Base-by-base conservation (phyloP, 352 stramenopile genomes). In the Globisporangium paddicum region DNA sequence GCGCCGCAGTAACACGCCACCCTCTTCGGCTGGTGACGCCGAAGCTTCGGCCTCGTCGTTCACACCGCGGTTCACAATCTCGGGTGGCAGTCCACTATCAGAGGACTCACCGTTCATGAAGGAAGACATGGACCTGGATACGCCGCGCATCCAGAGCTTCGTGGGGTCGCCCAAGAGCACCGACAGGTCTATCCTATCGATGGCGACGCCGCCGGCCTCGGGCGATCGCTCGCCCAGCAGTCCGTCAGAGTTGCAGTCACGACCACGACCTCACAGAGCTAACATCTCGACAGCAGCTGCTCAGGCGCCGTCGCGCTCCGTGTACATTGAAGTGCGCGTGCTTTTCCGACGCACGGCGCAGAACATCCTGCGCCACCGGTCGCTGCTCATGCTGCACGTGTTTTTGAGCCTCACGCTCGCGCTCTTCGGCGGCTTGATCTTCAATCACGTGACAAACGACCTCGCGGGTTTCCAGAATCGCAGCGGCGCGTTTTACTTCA, bases 401-500 rank as follows among this genome's bases (percentile, higher is more conserved):
- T 41, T 67, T 13, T 59, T 92, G 55, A 88, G 78, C 26, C 46
- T 90, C 3, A 57, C 68, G 37, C 66, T 94, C 13, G 82, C 73
- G 40, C 60, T 94, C 9, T 77, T 89, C 50, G 77, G 72, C 13
- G 84, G 82, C 0, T 42, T 90, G 8, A 90, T 92, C 58, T 94
- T 94, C 66, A 86, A 88, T 51, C 71, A 90, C 56, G 81, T 94
- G 48, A 85, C 82, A 28, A 85, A 89, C 50, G 82, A 94, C 45
- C 72, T 94, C 18, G 84, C 84, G 34, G 84, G 84, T 1, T 94
- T 94, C 62, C 84, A 92, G 57, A 94, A 94, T 56, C 82, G 84
- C 55, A 92, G 78, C 50, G 84, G 82, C 34, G 82, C 84, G 19
- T 94, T 94, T 56, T 90, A 86, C 72, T 94, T 94, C 53, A 87